Conservation (phyloP, 2,329 filamentous ascomycete species). For the Sodiomyces alkalinus region DNA sequence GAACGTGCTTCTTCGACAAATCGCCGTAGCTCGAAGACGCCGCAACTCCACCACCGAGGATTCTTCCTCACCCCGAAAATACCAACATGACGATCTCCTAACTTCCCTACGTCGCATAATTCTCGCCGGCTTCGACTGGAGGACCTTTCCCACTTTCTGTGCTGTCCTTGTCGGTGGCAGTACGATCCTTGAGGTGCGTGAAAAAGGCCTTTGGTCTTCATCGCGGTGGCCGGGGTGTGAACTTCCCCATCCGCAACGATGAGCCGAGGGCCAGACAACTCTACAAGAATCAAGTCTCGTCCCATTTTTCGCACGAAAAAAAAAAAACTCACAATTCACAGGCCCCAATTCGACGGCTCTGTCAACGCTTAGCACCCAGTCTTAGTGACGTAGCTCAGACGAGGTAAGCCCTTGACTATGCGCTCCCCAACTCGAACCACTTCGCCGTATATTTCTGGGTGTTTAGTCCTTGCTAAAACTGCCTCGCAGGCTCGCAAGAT, state of each 20-base stretch:
- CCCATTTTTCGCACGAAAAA: no score
- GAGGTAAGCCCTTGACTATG: constrained; percentile 6
- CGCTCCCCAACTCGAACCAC: no score
- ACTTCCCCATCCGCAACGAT: no score
- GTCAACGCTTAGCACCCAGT: constrained; percentile 10
- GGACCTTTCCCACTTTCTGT: constrained; percentile 48
- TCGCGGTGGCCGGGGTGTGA: no score
- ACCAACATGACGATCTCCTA: constrained; percentile 13
- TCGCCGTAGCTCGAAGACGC: constrained; percentile 18
- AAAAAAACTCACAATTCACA: no score
- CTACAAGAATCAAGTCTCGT: no score
- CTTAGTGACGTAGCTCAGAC: constrained; percentile 11
- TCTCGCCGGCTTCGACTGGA: constrained; percentile 33
- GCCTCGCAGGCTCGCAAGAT: constrained; percentile 34
- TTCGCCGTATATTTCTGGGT: background rate
- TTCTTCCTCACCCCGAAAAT: no score
- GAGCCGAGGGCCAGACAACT: no score
- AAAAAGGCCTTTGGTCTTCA: no score
- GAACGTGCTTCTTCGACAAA: constrained; percentile 35
- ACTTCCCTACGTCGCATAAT: constrained; percentile 26
- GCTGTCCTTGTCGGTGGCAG: constrained; percentile 43
- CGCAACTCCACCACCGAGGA: constrained; percentile 3
- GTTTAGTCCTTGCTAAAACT: background rate
- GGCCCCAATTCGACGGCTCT: constrained; percentile 11
- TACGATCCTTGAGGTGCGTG: constrained; percentile 42